Percentiles rank a stretch among this genome's conserved stretches.
Conservation (phyloP, 2,329 filamentous ascomycete genomes). For the Nothopassalora personata region DNA sequence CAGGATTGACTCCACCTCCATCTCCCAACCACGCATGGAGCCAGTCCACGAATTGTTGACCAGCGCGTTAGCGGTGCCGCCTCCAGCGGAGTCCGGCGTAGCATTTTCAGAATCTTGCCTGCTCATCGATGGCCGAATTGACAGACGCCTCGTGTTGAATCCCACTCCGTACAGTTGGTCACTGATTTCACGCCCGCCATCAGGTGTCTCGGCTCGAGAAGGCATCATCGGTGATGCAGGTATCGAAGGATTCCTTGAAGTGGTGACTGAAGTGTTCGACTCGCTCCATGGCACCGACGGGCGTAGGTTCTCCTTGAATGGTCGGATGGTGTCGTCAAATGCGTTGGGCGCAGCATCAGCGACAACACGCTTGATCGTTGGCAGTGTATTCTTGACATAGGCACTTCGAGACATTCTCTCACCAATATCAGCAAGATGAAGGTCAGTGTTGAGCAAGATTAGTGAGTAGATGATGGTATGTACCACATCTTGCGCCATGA, state of each 20-base stretch:
- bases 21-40: conserved; percentile 73
- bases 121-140: conserved; percentile 36
- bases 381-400: conserved; percentile 94
- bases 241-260: conserved; percentile 1
- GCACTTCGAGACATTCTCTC: conserved; percentile 93
- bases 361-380: conserved; percentile 74
- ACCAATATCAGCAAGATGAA: conserved; percentile 91
- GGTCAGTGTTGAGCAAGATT: conserved; percentile 88
- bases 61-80: conserved; percentile 65
- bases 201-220: background rate
- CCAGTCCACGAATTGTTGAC: conserved; percentile 74
- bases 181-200: background rate
- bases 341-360: conserved; percentile 65
- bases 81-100: conserved; percentile 33
- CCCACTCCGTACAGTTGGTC: conserved; percentile 1
- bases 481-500: conserved; percentile 88
- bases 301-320: conserved; percentile 16
- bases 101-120: conserved; percentile 30
- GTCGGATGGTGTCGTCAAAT: conserved; percentile 46
- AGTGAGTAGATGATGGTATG: conserved; percentile 97
- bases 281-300: conserved; percentile 31
- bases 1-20: conserved; percentile 81
- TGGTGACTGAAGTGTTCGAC: conserved; percentile 17
- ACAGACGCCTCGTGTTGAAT: conserved; percentile 35
- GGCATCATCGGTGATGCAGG: background rate